phyloP scores from a whole-genome alignment of 2,329 filamentous ascomycete genomes.

The Neonectria sp. region DNA sequence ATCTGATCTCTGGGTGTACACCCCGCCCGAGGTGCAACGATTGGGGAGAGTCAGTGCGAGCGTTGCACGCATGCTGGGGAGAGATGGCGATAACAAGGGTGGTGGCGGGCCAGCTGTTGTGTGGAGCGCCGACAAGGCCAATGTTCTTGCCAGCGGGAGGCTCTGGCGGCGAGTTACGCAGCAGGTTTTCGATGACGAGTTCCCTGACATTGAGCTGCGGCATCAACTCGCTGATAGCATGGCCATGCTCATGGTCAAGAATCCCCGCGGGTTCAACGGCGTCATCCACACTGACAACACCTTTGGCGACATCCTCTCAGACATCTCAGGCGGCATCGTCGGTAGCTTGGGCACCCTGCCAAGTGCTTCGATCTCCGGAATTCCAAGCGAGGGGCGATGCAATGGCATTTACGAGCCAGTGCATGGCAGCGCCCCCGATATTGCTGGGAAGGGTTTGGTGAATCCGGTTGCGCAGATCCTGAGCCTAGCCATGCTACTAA shows the following conservation, averaged over 20 bases:
- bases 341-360: constrained; percentile 63
- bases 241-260: constrained; percentile 64
- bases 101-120: constrained; percentile 57
- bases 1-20: constrained; percentile 65
- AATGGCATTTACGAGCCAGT: constrained; percentile 86
- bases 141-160: constrained; percentile 65
- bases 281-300: constrained; percentile 65
- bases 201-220: constrained; percentile 58
- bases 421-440: constrained; percentile 81
- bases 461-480: constrained; percentile 82
- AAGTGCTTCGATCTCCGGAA: constrained; percentile 61
- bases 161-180: constrained; percentile 63
- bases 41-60: constrained; percentile 62
- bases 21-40: constrained; percentile 61
- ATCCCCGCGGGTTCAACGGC: constrained; percentile 62
- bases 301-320: constrained; percentile 64
- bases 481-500: constrained; percentile 81
- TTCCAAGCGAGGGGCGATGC: constrained; percentile 56
- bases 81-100: constrained; percentile 41
- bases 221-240: constrained; percentile 65
- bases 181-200: constrained; percentile 58
- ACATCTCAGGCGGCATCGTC: constrained; percentile 61
- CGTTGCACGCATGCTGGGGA: constrained; percentile 55
- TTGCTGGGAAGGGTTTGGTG: constrained; percentile 79
- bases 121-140: constrained; percentile 67